Conservation (phyloP, 75 land plant species). For the Chamaecyparis obtusa region DNA sequence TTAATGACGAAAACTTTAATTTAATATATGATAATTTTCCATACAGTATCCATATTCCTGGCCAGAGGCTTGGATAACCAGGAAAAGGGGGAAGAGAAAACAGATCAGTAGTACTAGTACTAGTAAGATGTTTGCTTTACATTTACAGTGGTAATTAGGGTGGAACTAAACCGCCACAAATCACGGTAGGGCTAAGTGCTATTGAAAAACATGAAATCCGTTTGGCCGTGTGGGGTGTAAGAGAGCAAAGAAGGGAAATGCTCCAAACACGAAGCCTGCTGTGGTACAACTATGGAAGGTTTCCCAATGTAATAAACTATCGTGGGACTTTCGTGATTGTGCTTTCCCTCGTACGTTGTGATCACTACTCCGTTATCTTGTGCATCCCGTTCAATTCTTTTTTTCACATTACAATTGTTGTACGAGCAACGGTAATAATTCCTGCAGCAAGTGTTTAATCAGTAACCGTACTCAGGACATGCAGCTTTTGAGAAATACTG, state of each 20-base stretch:
- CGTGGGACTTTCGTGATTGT: conserved; percentile 51
- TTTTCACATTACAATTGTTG: conserved; percentile 49
- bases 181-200: background rate
- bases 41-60: no score
- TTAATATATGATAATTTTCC: no score
- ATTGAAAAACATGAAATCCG: background rate
- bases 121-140: no score
- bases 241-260: background rate
- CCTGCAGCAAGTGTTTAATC: conserved; percentile 24
- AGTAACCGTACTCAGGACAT: background rate
- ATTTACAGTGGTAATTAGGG: background rate
- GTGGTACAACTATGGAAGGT: background rate
- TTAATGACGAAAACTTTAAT: no score
- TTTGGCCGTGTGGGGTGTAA: background rate
- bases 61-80: no score
- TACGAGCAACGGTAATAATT: conserved; percentile 60
- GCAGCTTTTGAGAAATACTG: conserved; percentile 24
- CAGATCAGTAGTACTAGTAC: no score
- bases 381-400: conserved; percentile 59
- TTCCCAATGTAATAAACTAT: conserved; percentile 13
- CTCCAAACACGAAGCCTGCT: background rate
- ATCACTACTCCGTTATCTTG: conserved; percentile 56
- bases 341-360: conserved; percentile 70
- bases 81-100: no score
- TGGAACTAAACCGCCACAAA: background rate